Base-by-base conservation (phyloP, 108 stramenopile species). In the Phaeodactylum tricornutum region DNA sequence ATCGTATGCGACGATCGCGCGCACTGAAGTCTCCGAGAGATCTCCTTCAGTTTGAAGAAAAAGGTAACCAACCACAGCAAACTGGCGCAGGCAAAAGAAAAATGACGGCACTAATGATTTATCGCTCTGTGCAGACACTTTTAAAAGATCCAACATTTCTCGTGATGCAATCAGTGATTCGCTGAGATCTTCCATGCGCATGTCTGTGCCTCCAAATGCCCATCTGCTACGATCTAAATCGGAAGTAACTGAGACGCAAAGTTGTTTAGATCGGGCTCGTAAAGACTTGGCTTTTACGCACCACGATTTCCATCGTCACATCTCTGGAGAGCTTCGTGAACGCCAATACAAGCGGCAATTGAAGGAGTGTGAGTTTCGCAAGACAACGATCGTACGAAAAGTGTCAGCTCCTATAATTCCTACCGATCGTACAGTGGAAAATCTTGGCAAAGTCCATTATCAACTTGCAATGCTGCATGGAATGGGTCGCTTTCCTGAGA, bases 391-490 rank as follows among this genome's bases (percentile, higher is more conserved):
- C 20, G 32, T 61, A 14, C 55, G 57, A 14, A 58, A 31, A 26
- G 52, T 56, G 21, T 51, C 64, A 15, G 29, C 59, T 2, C 72
- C 75, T 8, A 80, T 84, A 55, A 47, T 57, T 32, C 67, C 72
- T 17, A 43, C 53, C 21, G 75, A 77, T 8, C 45, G 71, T 59
- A 76, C 77, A 4, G 59, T 50, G 47, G 24, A 38, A 3, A 77
- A 79, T 61, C 55, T 84, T 35, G 82, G 82, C 16, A 71, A 66
- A 37, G 75, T 84, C 27, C 82, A 84, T 46, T 84, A 79, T 52
- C 82, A 84, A 46, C 60, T 84, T 21, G 82, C 82, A 4, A 58
- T 53, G 22, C 45, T 84, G 8, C 82, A 84, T 49, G 82, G 82
- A 1, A 65, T 68, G 42, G 70, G 62, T 35, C 59, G 82, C 7